Conservation (phyloP, 352 stramenopile genomes). For the Phytophthora citricola region DNA sequence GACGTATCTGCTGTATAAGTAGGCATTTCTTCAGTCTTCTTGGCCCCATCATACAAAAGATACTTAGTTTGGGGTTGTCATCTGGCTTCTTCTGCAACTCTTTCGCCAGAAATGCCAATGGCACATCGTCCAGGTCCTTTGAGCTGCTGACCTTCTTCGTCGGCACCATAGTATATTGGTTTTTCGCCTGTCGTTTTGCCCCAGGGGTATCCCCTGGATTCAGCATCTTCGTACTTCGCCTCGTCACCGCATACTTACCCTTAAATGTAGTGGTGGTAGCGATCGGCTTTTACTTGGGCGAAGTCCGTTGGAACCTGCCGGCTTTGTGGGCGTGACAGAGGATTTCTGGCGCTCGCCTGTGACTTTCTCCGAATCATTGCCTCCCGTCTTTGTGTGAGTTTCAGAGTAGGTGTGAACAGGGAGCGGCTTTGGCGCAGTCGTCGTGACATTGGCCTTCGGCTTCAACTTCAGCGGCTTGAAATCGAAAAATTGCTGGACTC, state of each 20-base stretch:
- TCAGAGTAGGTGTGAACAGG: slow-evolving; percentile 33
- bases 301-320: slow-evolving; percentile 55
- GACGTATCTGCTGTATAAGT: slow-evolving; percentile 19
- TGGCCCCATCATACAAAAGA: slow-evolving; percentile 48
- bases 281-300: slow-evolving; percentile 38
- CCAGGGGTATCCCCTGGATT: slow-evolving; percentile 21
- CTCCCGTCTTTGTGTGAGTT: slow-evolving; percentile 22
- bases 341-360: slow-evolving; percentile 13
- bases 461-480: slow-evolving; percentile 39
- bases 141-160: slow-evolving; percentile 13
- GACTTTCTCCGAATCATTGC: slow-evolving; percentile 7
- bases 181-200: slow-evolving; percentile 19
- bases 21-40: slow-evolving; percentile 34
- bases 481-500: slow-evolving; percentile 52
- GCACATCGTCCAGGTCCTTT: slow-evolving; percentile 33
- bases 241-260: slow-evolving; percentile 43
- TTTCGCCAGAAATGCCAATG: slow-evolving; percentile 28
- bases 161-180: slow-evolving; percentile 30
- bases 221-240: slow-evolving; percentile 59
- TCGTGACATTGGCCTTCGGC: slow-evolving; percentile 26
- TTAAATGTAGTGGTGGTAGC: slow-evolving; percentile 46
- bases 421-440: slow-evolving; percentile 35
- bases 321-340: slow-evolving; percentile 1
- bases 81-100: slow-evolving; percentile 29
- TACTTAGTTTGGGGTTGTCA: slow-evolving; percentile 41